Percentiles rank a stretch among this genome's conserved stretches.
These are phyloP conservation scores for Juglanconis sp. DNA, from an alignment of 2,329 filamentous ascomycete genomes.

Conservation along the genomic window DNA sequence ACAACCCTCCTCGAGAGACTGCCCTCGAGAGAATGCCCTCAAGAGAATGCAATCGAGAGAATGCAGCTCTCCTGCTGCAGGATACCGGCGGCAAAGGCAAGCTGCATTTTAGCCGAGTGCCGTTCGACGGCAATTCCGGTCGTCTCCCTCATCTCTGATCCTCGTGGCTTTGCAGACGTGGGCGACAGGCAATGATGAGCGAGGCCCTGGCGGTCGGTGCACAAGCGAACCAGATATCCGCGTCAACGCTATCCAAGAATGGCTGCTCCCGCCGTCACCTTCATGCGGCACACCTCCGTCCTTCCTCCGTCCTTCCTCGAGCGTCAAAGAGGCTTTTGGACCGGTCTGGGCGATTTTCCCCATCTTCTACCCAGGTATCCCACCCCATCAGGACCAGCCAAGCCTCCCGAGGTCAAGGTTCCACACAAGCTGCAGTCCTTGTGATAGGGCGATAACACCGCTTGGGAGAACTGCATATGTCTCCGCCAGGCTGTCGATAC, in stretches of 20 bases:
- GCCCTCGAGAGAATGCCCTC: not conserved
- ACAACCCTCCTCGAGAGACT: not conserved
- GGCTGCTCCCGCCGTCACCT: not conserved
- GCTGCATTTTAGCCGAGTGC: slow-evolving; percentile 5
- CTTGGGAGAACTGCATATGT: slow-evolving; percentile 2
- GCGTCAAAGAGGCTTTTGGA: not conserved
- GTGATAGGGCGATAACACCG: slow-evolving; percentile 7
- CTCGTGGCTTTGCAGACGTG: not conserved
- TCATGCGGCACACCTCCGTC: not conserved
- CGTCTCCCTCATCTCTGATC: not conserved
- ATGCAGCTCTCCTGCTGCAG: slow-evolving; percentile 2
- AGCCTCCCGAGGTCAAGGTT: too few species aligned
- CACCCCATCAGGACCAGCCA: slow-evolving; percentile 7
- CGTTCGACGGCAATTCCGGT: not conserved
- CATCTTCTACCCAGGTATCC: not conserved
- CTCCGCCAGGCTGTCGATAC: not conserved
- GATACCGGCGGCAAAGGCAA: not conserved
- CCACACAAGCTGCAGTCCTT: not conserved
- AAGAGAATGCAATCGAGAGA: not conserved
- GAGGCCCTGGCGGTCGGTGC: not conserved
- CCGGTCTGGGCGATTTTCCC: not conserved
- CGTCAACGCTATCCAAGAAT: not conserved
- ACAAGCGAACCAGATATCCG: not conserved
- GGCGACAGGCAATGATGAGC: not conserved
- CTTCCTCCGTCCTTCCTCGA: not conserved